These are phyloP conservation scores for Magnolia changhungtana DNA, from an alignment of 164 flowering plant genomes.

Conservation along the genomic window DNA sequence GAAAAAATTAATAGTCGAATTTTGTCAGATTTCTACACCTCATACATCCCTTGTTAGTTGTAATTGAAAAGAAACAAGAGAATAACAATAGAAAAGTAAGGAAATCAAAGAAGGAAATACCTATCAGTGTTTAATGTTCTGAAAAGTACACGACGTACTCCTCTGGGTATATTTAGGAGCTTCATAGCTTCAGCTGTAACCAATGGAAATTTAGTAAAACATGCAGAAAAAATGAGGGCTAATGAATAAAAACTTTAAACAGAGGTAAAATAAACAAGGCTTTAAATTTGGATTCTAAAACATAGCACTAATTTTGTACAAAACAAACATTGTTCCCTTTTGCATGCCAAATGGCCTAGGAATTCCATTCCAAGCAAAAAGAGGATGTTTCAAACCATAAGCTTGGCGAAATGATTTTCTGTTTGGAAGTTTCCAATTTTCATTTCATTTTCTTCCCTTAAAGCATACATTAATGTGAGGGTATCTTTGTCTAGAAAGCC, in stretches of 20 bases:
- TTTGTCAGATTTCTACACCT: neutral
- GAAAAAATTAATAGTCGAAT: neutral
- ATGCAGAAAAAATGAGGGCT: neutral
- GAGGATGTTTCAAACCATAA: too few relatives aligned
- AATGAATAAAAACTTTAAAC: neutral
- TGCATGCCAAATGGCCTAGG: neutral
- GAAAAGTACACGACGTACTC: slow-evolving; percentile 74
- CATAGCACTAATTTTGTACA: too few relatives aligned
- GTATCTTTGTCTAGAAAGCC: neutral
- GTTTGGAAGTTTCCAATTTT: neutral
- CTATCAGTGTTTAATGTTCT: slow-evolving; percentile 81
- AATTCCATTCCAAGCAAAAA: neutral
- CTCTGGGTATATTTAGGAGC: slow-evolving; percentile 67
- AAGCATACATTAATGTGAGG: neutral
- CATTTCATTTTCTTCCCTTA: neutral
- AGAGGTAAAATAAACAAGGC: neutral
- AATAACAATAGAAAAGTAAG: too few relatives aligned
- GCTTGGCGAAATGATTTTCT: neutral
- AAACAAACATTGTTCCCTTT: neutral
- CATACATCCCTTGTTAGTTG: neutral
- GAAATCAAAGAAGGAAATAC: slow-evolving; percentile 25
- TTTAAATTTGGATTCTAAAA: too few relatives aligned
- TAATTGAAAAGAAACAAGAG: neutral
- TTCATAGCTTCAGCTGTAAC: slow-evolving; percentile 65
- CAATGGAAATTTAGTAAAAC: neutral